Evolutionary conservation across 176 grass and related monocot genomes (phyloP), one percentile per base, ranked within the genome.

Genomic region (Triticum monococcum): DNA sequence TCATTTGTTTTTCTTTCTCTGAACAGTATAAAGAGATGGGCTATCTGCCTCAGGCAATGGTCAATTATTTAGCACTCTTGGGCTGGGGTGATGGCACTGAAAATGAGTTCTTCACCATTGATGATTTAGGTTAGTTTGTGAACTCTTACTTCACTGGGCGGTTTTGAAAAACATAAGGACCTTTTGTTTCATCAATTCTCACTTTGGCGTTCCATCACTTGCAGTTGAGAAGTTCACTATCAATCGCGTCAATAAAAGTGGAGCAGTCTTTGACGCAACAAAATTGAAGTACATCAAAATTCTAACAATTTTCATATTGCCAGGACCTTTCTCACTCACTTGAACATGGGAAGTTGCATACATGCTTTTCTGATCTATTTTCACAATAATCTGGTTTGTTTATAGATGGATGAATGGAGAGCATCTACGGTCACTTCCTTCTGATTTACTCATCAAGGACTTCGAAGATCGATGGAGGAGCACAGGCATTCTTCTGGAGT

Each of bases 11-110:
- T 71, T 33, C 45, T 83, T 87, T 87, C 73, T 72, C 80, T 94
- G 59, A 60, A 41, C 85, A 99, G 97, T 99, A 94, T 75, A 96
- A 91, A 78, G 94, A 99, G 75, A 96, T 99, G 97, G 97, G 97
- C n/a, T 99, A 99, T 81, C 87, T 99, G 57, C 94, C 97, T 85
- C 94, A 92, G 76, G 97, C 91, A 84, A 99, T 99, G 97, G 87
- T 96, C 48, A 99, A 99, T 87, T 99, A 99, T 78, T 81, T 99
- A 56, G 94, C 97, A 75, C 88, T 99, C 46, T 83, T 99, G 62
- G 97, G 97, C 71, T 98, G 94, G 94, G 93, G 97, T 59, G 97
- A 99, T 88, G 94, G 97, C 69, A 99, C 97, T 64, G 97, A 99
- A 90, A 99, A 94, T 90, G 97, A 99, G 68, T 99, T 99, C 81